Conservation (phyloP, 495 filamentous ascomycete genomes). For the Aspergillus indologenus region DNA sequence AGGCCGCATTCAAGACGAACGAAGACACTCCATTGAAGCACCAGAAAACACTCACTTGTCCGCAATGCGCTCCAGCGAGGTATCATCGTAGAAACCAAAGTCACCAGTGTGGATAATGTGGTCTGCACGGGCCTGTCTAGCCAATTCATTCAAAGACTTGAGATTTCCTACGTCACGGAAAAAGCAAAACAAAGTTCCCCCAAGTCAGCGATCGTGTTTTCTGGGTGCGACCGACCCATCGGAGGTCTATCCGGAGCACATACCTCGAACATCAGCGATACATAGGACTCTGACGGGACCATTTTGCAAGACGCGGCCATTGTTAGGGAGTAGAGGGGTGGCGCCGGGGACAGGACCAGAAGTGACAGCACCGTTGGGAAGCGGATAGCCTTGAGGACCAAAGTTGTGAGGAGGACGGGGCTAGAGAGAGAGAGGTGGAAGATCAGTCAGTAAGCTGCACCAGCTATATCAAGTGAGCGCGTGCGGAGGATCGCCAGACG, state of each 20-base stretch:
- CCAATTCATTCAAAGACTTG: constrained; percentile 91
- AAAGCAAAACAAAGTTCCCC: constrained; percentile 15
- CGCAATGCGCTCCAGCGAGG: constrained; percentile 92
- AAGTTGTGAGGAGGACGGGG: constrained; percentile 48
- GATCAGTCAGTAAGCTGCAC: constrained; percentile 12
- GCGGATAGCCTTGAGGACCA: constrained; percentile 48
- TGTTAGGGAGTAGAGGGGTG: constrained; percentile 60
- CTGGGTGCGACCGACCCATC: not conserved
- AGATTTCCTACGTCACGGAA: constrained; percentile 70
- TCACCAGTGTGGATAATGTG: constrained; percentile 98
- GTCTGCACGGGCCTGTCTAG: constrained; percentile 87
- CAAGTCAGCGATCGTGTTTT: constrained; percentile 11
- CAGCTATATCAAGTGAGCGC: constrained; percentile 6
- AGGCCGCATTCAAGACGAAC: not conserved
- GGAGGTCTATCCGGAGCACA: constrained; percentile 13
- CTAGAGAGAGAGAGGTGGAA: constrained; percentile 22
- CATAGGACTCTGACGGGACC: constrained; percentile 85
- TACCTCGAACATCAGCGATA: constrained; percentile 97
- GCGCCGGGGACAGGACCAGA: constrained; percentile 49
- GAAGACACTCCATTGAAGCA: not conserved
- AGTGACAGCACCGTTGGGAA: constrained; percentile 42
- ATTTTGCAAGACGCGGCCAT: constrained; percentile 75
- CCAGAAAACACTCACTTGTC: constrained; percentile 74
- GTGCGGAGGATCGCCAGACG: constrained; percentile 10
- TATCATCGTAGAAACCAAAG: constrained; percentile 98